Evolutionary conservation across 257 asterid genomes (phyloP).

Genomic region (Leonotis leonurus): DNA sequence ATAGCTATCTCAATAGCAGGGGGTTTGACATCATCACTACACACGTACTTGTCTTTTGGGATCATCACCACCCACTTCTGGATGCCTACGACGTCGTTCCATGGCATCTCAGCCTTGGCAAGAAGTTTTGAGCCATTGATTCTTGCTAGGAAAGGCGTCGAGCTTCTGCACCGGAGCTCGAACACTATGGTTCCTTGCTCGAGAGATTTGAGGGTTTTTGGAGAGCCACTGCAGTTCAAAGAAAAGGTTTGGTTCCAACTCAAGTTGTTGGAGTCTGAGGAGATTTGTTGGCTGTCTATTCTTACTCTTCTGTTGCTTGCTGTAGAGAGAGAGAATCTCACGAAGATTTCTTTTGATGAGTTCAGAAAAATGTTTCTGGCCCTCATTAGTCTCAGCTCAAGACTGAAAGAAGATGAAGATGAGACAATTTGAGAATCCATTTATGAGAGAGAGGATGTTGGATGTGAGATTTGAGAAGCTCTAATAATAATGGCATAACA

Average conservation of each 20-base stretch:
- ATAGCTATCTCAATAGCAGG: slow-evolving; percentile 41
- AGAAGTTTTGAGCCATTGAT: slow-evolving; percentile 40
- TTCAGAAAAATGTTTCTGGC: slow-evolving; percentile 38
- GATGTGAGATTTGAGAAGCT: no score
- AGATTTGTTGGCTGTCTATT: slow-evolving; percentile 36
- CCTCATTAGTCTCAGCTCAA: slow-evolving; percentile 39
- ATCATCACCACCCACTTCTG: slow-evolving; percentile 48
- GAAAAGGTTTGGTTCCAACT: slow-evolving; percentile 53
- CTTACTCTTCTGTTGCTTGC: slow-evolving; percentile 36
- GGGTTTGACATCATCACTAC: slow-evolving; percentile 36
- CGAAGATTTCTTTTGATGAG: slow-evolving; percentile 32
- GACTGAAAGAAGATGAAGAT: slow-evolving; percentile 21
- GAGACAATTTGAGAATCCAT: slow-evolving; percentile 34
- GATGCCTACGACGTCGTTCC: slow-evolving; percentile 32
- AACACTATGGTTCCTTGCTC: slow-evolving; percentile 29
- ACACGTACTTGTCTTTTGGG: slow-evolving; percentile 10
- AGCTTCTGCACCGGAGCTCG: slow-evolving; percentile 49
- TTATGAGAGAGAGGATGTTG: no score
- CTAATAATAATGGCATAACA: slow-evolving; percentile 12
- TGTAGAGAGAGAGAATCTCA: slow-evolving; percentile 57
- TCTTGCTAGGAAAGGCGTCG: slow-evolving; percentile 25
- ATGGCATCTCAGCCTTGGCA: slow-evolving; percentile 52
- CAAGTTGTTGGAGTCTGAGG: slow-evolving; percentile 35
- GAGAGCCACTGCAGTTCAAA: slow-evolving; percentile 35
- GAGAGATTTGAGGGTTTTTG: slow-evolving; percentile 29